These are phyloP conservation scores for Abrus precatorius DNA, from an alignment of 306 rosid species.

Conservation along the genomic window DNA sequence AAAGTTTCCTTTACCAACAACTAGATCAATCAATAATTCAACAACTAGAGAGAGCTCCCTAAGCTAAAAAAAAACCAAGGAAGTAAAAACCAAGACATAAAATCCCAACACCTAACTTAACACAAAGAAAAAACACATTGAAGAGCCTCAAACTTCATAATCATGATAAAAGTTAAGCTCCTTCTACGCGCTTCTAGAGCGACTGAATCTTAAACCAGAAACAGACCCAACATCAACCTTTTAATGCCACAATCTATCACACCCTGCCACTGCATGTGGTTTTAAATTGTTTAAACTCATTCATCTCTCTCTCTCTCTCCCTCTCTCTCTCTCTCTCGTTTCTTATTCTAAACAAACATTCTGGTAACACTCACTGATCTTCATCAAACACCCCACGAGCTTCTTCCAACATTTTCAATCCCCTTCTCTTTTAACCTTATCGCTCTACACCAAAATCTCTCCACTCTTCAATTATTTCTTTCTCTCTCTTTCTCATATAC, in stretches of 20 bases:
- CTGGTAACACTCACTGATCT: slow-evolving; percentile 40
- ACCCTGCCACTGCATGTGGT: slow-evolving; percentile 55
- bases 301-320: not conserved
- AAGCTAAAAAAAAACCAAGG: not conserved
- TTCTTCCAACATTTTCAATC: slow-evolving; percentile 38
- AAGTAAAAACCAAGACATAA: slow-evolving; percentile 28
- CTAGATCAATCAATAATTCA: slow-evolving; percentile 39
- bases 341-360: slow-evolving; percentile 50
- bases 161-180: slow-evolving; percentile 12
- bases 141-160: slow-evolving; percentile 20
- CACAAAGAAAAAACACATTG: not conserved
- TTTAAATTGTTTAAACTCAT: slow-evolving; percentile 21
- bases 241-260: slow-evolving; percentile 37
- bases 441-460: slow-evolving; percentile 16
- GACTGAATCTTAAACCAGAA: slow-evolving; percentile 51
- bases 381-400: slow-evolving; percentile 53
- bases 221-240: slow-evolving; percentile 24
- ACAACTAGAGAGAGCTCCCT: not conserved
- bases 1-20: slow-evolving; percentile 40
- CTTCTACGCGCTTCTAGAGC: slow-evolving; percentile 56
- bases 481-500: slow-evolving; percentile 6
- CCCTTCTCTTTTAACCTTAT: slow-evolving; percentile 36
- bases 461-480: slow-evolving; percentile 48
- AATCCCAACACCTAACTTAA: slow-evolving; percentile 23
- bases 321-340: slow-evolving; percentile 30